Conservation (phyloP, 225 moss, liverwort and hornwort species). For the Climacium dendroides region DNA sequence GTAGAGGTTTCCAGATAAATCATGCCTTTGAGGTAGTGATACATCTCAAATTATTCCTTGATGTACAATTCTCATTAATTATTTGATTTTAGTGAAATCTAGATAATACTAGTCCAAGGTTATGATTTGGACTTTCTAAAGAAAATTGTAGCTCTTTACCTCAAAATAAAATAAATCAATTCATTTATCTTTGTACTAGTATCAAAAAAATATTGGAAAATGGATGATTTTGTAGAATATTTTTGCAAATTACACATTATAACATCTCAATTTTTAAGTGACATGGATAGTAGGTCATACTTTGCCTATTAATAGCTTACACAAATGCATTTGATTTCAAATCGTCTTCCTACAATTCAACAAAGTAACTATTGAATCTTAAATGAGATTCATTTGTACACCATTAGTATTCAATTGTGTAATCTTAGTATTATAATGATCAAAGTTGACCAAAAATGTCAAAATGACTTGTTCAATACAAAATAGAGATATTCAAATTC, state of each 20-base stretch:
- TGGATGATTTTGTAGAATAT: background rate
- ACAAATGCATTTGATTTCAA: background rate
- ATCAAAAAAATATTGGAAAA: background rate
- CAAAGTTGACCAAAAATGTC: background rate
- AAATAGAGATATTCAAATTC: background rate
- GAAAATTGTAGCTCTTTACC: background rate
- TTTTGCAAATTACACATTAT: background rate
- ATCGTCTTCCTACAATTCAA: background rate
- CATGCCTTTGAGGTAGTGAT: no score
- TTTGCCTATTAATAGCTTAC: background rate
- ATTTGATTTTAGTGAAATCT: no score
- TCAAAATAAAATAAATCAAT: background rate
- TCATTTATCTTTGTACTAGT: background rate
- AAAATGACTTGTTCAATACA: background rate
- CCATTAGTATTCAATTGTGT: background rate
- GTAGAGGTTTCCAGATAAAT: background rate
- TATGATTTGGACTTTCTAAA: background rate
- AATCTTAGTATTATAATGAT: background rate
- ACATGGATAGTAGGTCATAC: fast-evolving
- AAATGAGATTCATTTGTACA: background rate
- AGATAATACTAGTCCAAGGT: background rate
- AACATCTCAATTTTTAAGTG: fast-evolving
- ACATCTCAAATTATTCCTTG: no score
- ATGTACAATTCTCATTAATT: no score
- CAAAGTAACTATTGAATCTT: background rate